phyloP scores from a whole-genome alignment of 2,329 filamentous ascomycete genomes.

The Aspergillus sp. region DNA sequence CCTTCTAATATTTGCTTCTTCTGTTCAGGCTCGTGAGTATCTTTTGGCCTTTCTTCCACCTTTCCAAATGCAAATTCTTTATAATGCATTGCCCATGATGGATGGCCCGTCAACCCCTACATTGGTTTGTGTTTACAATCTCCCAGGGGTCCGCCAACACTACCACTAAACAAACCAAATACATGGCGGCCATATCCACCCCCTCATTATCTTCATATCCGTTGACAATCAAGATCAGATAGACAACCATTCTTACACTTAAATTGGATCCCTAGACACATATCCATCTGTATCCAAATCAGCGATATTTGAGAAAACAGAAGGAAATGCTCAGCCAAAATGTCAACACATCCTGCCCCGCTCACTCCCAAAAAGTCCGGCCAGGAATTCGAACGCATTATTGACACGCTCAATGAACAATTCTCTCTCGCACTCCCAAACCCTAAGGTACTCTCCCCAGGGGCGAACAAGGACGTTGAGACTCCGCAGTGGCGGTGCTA shows the following conservation, averaged over 20 bases:
- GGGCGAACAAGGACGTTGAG: slow-evolving; percentile 6
- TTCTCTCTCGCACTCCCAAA: slow-evolving; percentile 37
- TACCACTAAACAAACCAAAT: not conserved
- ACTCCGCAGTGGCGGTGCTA: slow-evolving; percentile 27
- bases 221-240: not conserved
- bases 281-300: not conserved
- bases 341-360: slow-evolving; percentile 57
- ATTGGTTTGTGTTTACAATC: not conserved
- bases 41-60: not conserved
- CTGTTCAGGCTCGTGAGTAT: not conserved
- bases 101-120: not conserved
- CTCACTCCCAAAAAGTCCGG: slow-evolving; percentile 26
- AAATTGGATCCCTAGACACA: not conserved
- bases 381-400: slow-evolving; percentile 24
- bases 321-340: slow-evolving; percentile 28
- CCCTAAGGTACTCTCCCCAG: slow-evolving; percentile 20
- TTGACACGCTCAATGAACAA: slow-evolving; percentile 34
- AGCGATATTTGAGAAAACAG: not conserved
- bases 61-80: not conserved
- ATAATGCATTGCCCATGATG: not conserved
- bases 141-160: not conserved
- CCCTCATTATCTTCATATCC: not conserved
- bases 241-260: not conserved
- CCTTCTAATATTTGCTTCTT: not conserved
- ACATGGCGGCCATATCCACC: not conserved